phyloP scores from a whole-genome alignment of 1,284 basidiomycete species.

The Spongiforma sp. region DNA sequence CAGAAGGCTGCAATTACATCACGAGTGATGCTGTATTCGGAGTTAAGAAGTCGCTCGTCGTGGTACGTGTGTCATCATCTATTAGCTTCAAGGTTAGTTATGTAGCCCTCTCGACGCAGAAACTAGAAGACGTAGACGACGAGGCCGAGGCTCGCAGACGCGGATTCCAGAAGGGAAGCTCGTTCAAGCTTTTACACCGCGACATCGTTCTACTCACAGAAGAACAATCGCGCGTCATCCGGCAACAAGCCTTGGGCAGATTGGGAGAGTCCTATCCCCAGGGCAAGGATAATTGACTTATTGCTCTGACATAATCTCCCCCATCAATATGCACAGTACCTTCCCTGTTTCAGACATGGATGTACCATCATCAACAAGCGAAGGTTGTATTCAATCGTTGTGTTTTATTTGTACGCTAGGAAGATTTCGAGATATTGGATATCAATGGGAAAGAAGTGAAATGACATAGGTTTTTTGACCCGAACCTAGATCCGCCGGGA shows the following conservation, averaged over 20 bases:
- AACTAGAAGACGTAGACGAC: conserved; percentile 55
- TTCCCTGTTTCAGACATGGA: too few relatives aligned
- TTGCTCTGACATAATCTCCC: not conserved
- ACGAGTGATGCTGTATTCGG: conserved; percentile 80
- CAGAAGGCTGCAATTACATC: conserved; percentile 70
- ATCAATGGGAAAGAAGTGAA: not conserved
- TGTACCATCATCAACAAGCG: not conserved
- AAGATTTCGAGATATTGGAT: not conserved
- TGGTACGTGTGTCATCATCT: conserved; percentile 44
- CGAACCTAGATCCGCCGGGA: conserved; percentile 20
- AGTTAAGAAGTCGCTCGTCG: conserved; percentile 66
- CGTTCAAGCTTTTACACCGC: conserved; percentile 63
- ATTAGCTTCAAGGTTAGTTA: conserved; percentile 3
- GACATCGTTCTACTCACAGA: conserved; percentile 68
- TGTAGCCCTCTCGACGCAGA: conserved; percentile 39
- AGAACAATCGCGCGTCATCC: conserved; percentile 33
- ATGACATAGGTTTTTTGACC: not conserved
- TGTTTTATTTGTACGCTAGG: not conserved
- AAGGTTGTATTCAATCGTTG: not conserved
- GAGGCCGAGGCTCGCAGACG: conserved; percentile 58
- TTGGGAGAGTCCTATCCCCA: conserved; percentile 6
- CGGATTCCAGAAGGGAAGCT: conserved; percentile 63
- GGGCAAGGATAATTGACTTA: conserved; percentile 7
- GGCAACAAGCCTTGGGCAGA: conserved; percentile 4
- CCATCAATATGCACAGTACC: not conserved